A percentile compares a stretch with the other conserved stretches of the same genome.
Evolutionary conservation across 495 filamentous ascomycete genomes (phyloP).

Genomic region (Tuber borchii): DNA sequence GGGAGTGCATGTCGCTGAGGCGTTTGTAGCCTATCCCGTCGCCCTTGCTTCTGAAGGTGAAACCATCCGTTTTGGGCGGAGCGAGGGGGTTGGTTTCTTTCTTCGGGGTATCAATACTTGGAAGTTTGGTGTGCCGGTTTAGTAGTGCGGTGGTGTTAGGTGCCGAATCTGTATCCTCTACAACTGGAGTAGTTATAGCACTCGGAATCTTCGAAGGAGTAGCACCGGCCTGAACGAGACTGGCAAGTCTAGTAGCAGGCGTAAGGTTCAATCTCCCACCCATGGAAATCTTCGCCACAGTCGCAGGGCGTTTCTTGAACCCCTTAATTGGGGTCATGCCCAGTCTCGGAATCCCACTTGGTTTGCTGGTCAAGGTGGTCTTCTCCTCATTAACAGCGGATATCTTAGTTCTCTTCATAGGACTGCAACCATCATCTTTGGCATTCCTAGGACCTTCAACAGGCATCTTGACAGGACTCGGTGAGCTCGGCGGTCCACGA

Average conservation of each 20-base stretch:
- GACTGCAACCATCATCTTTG: slow-evolving; percentile 14
- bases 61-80: slow-evolving; percentile 14
- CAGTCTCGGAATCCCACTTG: slow-evolving; percentile 24
- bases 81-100: background rate
- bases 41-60: slow-evolving; percentile 26
- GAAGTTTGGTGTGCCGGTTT: slow-evolving; percentile 9
- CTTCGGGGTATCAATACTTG: slow-evolving; percentile 9
- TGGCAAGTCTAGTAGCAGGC: slow-evolving; percentile 26
- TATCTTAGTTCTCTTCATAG: slow-evolving; percentile 33
- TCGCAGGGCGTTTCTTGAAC: background rate
- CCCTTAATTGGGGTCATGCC: slow-evolving; percentile 25
- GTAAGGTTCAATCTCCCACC: slow-evolving; percentile 22
- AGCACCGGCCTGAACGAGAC: background rate
- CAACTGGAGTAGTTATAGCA: slow-evolving; percentile 14
- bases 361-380: slow-evolving; percentile 7
- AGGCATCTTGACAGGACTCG: slow-evolving; percentile 19
- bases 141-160: slow-evolving; percentile 8
- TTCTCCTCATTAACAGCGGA: slow-evolving; percentile 7
- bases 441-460: slow-evolving; percentile 15
- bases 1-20: slow-evolving; percentile 17
- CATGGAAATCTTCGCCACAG: slow-evolving; percentile 20
- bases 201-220: slow-evolving; percentile 28
- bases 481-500: slow-evolving; percentile 22
- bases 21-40: slow-evolving; percentile 22
- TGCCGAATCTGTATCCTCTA: background rate